Base-by-base conservation (phyloP, 2,329 filamentous ascomycete genomes). In the Colletotrichum lindemuthianum region DNA sequence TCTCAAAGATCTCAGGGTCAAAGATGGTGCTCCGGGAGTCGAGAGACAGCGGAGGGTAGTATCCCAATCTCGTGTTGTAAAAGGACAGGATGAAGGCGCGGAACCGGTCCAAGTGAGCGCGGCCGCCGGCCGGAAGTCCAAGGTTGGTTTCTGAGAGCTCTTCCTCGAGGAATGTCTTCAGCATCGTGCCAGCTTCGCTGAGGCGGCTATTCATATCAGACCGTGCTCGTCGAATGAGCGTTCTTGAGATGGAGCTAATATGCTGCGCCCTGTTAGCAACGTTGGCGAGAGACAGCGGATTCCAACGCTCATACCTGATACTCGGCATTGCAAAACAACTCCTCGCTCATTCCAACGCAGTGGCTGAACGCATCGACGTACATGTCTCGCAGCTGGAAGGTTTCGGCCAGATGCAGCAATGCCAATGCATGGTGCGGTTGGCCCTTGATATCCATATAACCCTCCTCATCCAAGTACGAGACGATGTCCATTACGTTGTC, bases 291-390 rank as follows among this genome's bases (percentile, higher is more conserved):
- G 15, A 16, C 37, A 9, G 8, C 10, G 50, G 39, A 8, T 24
- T 33, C 34, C 32, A 13, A 33, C 33, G 55, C 55, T 77, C 85
- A 69, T 78, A 90, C 88, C 73, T 84, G 78, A 66, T 88, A 91
- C 67, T 91, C 90, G 1, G 82, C 73, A 68, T 84, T 86, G 6
- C 77, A 71, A 44, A 81, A 78, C 6, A 94, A 67, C 33, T 80
- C 79, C 16, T 90, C 86, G 65, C 85, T 86, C 91, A 95, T 93
- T 47, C 92, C 92, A 40, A 90, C 89, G 72, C 91, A 93, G 71
- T 96, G 92, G 12, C 86, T 84, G 75, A 94, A 93, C 0, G 92
- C 88, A 70, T 92, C 85, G 10, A 88, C 83, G 81, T 92, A 95
- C 11, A 92, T 76, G n/a, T 87, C 83, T 57, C 80, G 81, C 33